Evolutionary conservation across 2,329 filamentous ascomycete species (phyloP).

Genomic region (Claviceps capensis): DNA sequence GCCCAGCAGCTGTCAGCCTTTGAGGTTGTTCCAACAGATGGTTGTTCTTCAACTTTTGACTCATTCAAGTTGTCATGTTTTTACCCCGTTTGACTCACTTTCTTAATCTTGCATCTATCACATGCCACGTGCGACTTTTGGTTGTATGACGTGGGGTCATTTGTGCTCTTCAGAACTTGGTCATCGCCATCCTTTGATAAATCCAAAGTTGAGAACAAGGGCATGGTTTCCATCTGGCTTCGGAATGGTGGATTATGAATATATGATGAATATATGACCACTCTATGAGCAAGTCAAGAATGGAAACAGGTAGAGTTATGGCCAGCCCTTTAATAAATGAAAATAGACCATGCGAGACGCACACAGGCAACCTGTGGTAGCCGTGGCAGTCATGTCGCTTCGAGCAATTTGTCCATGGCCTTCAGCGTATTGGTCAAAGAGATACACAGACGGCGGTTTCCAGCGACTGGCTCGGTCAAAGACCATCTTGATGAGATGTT

Average conservation of each 20-base stretch:
- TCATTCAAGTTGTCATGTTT: neutral
- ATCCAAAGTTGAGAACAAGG: neutral
- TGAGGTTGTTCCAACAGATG: neutral
- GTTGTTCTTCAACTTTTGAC: neutral
- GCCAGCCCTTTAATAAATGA: neutral
- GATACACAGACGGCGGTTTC: neutral
- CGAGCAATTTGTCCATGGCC: neutral
- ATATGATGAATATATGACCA: too few species aligned
- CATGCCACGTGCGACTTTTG: constrained; percentile 26
- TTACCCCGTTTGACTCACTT: constrained; percentile 13
- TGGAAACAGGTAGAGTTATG: neutral
- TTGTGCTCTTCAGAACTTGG: constrained; percentile 22
- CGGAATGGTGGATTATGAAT: too few species aligned
- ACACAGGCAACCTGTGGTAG: neutral
- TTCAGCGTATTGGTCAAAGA: neutral
- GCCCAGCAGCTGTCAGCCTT: neutral
- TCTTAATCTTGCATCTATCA: constrained; percentile 25
- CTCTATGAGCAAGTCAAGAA: neutral
- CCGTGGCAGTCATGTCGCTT: neutral
- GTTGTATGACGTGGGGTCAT: constrained; percentile 22
- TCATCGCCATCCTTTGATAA: constrained; percentile 15
- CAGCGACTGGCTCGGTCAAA: neutral
- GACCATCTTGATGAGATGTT: neutral
- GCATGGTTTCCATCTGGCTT: neutral
- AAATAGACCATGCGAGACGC: neutral